These are phyloP conservation scores for Pseudogymnoascus sp. DNA, from an alignment of 2,329 filamentous ascomycete species.

Conservation along the genomic window DNA sequence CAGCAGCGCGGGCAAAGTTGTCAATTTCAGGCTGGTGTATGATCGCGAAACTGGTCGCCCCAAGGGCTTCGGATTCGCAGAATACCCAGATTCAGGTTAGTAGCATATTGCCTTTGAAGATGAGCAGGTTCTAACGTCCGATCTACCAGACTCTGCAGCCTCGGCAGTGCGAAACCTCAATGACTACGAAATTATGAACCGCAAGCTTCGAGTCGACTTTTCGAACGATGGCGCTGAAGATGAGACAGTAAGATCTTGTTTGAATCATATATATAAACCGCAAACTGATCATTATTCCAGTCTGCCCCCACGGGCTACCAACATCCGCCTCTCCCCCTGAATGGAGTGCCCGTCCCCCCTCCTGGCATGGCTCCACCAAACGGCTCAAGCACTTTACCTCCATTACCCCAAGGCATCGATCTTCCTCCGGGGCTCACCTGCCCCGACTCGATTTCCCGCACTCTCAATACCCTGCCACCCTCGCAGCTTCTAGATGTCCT, in stretches of 20 bases:
- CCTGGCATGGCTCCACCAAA: slow-evolving; percentile 27
- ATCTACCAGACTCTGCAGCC: slow-evolving; percentile 60
- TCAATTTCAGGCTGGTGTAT: slow-evolving; percentile 89
- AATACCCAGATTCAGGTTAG: slow-evolving; percentile 83
- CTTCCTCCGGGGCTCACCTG: slow-evolving; percentile 75
- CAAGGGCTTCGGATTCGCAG: slow-evolving; percentile 94
- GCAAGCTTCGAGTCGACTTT: slow-evolving; percentile 91
- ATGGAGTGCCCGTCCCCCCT: slow-evolving; percentile 27
- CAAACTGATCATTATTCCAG: slow-evolving; percentile 12
- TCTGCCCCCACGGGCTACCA: slow-evolving; percentile 30
- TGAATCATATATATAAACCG: not conserved
- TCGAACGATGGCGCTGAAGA: slow-evolving; percentile 76
- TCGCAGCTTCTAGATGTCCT: slow-evolving; percentile 89
- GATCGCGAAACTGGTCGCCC: slow-evolving; percentile 91
- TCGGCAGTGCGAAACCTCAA: slow-evolving; percentile 94
- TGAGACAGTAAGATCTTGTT: slow-evolving; percentile 30
- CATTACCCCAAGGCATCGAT: slow-evolving; percentile 72
- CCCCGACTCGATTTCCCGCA: slow-evolving; percentile 85
- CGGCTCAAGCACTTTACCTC: slow-evolving; percentile 52
- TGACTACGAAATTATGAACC: slow-evolving; percentile 89
- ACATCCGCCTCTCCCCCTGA: slow-evolving; percentile 22
- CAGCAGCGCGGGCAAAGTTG: slow-evolving; percentile 77
- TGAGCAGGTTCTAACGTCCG: slow-evolving; percentile 8
- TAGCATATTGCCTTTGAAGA: slow-evolving; percentile 1
- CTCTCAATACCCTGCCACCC: slow-evolving; percentile 76